Conservation (phyloP, 2,329 filamentous ascomycete species). For the Pleoardoris graminearum region DNA sequence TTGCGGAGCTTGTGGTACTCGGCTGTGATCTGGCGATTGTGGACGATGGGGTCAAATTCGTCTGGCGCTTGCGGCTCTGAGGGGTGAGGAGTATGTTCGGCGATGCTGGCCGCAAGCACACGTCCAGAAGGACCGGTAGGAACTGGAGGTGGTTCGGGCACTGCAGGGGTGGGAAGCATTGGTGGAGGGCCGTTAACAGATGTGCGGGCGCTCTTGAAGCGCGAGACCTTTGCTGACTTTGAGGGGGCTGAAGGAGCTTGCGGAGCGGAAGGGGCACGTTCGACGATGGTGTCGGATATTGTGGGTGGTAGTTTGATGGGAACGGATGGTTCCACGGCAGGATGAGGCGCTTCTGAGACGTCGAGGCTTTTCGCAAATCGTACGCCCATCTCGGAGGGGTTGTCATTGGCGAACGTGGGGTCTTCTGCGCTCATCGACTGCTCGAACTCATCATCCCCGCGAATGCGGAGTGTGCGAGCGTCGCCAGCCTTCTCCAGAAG, state of each 20-base stretch:
- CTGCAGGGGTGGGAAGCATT: constrained; percentile 28
- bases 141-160: constrained; percentile 32
- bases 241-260: constrained; percentile 17
- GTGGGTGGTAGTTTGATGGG: constrained; percentile 19
- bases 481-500: constrained; percentile 56
- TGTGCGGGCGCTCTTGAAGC: constrained; percentile 46
- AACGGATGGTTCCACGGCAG: constrained; percentile 25
- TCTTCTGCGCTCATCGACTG: constrained; percentile 21
- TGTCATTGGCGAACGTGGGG: constrained; percentile 12
- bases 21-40: constrained; percentile 75
- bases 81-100: constrained; percentile 53
- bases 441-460: constrained; percentile 45
- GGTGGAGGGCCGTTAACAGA: constrained; percentile 19
- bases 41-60: constrained; percentile 68
- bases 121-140: constrained; percentile 49
- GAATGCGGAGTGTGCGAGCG: constrained; percentile 58
- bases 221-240: constrained; percentile 44
- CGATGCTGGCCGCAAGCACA: constrained; percentile 62
- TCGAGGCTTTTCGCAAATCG: constrained; percentile 84
- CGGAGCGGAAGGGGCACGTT: constrained; percentile 28
- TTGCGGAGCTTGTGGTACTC: constrained; percentile 86
- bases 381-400: constrained; percentile 66
- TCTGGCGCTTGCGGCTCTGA: constrained; percentile 47
- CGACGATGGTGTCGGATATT: constrained; percentile 41
- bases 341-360: constrained; percentile 58